These are phyloP conservation scores for Arthrobotrys entomopaga DNA, from an alignment of 2,329 filamentous ascomycete genomes.

Conservation along the genomic window DNA sequence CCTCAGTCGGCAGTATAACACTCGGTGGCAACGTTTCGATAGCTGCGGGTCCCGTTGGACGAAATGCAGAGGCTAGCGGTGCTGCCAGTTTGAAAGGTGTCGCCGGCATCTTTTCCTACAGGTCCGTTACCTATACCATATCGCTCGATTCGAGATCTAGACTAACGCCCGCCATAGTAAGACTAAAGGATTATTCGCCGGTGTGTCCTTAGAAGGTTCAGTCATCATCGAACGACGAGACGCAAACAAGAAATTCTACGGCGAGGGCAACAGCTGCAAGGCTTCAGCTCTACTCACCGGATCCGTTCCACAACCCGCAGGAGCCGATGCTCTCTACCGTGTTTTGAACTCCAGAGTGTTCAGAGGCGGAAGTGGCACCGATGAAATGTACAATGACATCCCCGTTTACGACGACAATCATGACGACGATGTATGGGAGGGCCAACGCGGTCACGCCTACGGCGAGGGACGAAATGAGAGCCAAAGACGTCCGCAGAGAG, in stretches of 20 bases:
- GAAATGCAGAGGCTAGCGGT: constrained; percentile 95
- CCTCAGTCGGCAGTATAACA: constrained; percentile 88
- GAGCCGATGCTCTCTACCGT: constrained; percentile 83
- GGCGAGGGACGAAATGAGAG: constrained; percentile 64
- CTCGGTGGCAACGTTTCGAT: constrained; percentile 96
- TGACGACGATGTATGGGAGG: constrained; percentile 86
- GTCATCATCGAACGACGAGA: constrained; percentile 94
- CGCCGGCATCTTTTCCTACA: constrained; percentile 91
- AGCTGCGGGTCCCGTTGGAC: constrained; percentile 89
- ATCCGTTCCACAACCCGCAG: constrained; percentile 78
- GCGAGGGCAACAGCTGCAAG: constrained; percentile 67
- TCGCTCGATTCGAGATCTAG: background rate
- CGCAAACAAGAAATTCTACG: constrained; percentile 96
- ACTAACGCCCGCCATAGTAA: constrained; percentile 69
- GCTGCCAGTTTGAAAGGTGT: constrained; percentile 90
- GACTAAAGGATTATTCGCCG: constrained; percentile 96
- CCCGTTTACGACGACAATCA: constrained; percentile 86
- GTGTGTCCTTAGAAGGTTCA: constrained; percentile 91
- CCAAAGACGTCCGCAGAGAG: constrained; percentile 67
- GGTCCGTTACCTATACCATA: constrained; percentile 38
- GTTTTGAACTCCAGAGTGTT: constrained; percentile 83
- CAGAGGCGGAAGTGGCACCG: constrained; percentile 70
- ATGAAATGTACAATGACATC: constrained; percentile 89
- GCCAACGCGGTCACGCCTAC: constrained; percentile 74
- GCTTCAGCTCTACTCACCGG: constrained; percentile 85